Evolutionary conservation across 805 yeast species (phyloP).

Genomic region (Sugiyamaella chiloensis): DNA sequence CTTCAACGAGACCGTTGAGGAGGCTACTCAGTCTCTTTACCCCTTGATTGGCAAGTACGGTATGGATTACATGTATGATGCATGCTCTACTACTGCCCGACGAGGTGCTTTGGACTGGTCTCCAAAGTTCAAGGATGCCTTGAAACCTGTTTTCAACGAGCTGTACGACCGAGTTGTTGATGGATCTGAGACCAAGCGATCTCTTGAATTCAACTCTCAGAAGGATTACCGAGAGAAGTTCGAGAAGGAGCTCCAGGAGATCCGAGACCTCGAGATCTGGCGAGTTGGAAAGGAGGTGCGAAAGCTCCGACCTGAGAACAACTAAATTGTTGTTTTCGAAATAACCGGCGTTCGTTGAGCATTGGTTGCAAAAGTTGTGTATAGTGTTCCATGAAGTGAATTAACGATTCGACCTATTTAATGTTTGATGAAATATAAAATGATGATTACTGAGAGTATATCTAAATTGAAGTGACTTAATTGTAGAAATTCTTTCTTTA

Average conservation of each 20-base stretch:
- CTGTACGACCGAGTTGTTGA: conserved; percentile 91
- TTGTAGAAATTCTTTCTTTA: too few relatives aligned
- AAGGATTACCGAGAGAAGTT: conserved; percentile 96
- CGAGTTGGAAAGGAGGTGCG: conserved; percentile 99
- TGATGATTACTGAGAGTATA: not conserved
- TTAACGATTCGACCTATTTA: conserved; percentile 19
- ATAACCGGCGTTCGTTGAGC: conserved; percentile 13
- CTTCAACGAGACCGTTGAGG: conserved; percentile 99
- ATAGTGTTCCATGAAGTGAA: conserved; percentile 28
- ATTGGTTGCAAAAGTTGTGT: conserved; percentile 19
- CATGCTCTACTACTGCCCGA: conserved; percentile 99
- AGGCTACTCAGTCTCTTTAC: conserved; percentile 98
- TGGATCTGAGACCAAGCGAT: conserved; percentile 97
- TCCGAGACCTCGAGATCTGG: conserved; percentile 99
- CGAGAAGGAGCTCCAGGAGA: conserved; percentile 86
- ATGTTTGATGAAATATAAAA: conserved; percentile 11
- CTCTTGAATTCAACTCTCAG: conserved; percentile 97
- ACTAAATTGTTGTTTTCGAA: conserved; percentile 41
- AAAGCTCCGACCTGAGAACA: conserved; percentile 99
- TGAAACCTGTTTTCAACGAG: conserved; percentile 97
- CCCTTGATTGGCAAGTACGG: conserved; percentile 99
- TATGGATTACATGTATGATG: conserved; percentile 99
- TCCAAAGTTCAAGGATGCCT: conserved; percentile 97
- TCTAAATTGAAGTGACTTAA: too few relatives aligned
- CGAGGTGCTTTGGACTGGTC: conserved; percentile 99